Evolutionary conservation across 495 filamentous ascomycete species (phyloP), one percentile per base, ranked within the genome.

Genomic region (Penicillium lividum): DNA sequence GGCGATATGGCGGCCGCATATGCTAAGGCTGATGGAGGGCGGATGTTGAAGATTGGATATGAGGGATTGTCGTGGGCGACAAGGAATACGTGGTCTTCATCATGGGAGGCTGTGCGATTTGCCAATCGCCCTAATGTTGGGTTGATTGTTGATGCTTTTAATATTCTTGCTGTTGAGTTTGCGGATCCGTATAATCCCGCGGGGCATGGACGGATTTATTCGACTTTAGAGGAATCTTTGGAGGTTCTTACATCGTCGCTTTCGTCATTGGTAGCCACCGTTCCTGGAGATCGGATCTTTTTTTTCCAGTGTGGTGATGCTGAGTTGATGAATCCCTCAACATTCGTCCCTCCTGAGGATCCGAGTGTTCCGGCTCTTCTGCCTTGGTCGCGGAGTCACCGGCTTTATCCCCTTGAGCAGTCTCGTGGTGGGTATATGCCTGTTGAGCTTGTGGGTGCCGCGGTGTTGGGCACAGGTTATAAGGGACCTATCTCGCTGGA

Each of bases 271-370:
- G 73, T 68, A 0, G 61, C 53, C 5, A 82, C 80, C 0, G 72
- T 90, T 3, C 83, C 85, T 3, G 74, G 76, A 0, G 84, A 87
- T 33, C 86, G 85, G 56, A 89, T 89, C 51, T 88, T 81, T 61
- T 77, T 90, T n/a, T 71, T 88, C n/a, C 86, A 90, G 66, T 85
- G 88, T 50, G 82, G 76, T 4, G 87, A 90, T 67, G 88, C 86
- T 0, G 85, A 88, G 54, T 75, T 73, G 56, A 68, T 81, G 53
- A 71, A 78, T 16, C 70, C 75, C 4, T 77, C 78, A 3, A 60
- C 81, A 0, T 68, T 72, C 25, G 29, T 36, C 4, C 60, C 57
- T 30, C 63, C 65, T 6, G 54, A 54, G 6, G 63, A 74, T 29
- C 64, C 61, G 0, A 43, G 38, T 9, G 64, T 60, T 1, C 71